A percentile compares a stretch with the other conserved stretches of the same genome.
Conservation (phyloP, 2,329 filamentous ascomycete genomes). For the Verticillium nubilum region DNA sequence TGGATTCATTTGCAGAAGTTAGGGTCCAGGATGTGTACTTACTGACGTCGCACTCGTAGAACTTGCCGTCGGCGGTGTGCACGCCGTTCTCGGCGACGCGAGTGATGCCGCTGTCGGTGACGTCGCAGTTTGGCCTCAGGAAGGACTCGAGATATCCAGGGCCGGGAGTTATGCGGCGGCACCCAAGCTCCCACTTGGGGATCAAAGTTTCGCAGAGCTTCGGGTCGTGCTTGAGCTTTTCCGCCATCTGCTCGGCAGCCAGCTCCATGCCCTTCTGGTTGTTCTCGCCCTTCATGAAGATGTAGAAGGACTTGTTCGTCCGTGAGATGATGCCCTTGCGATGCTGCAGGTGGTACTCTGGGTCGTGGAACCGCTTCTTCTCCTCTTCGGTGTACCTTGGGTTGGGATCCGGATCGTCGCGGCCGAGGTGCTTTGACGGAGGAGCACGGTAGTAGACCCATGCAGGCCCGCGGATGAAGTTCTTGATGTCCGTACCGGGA, state of each 20-base stretch:
- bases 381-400: constrained; percentile 28
- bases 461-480: constrained; percentile 25
- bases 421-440: constrained; percentile 16
- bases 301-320: constrained; percentile 29
- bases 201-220: constrained; percentile 27
- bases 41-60: constrained; percentile 12
- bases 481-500: constrained; percentile 21
- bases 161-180: constrained; percentile 14
- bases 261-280: constrained; percentile 35
- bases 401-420: constrained; percentile 17
- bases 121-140: too few relatives aligned
- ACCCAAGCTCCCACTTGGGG: constrained; percentile 15
- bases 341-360: constrained; percentile 44
- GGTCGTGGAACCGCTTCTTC: constrained; percentile 44
- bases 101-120: too few relatives aligned
- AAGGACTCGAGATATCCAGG: constrained; percentile 16
- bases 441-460: constrained; percentile 29
- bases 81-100: constrained; percentile 12
- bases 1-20: background rate
- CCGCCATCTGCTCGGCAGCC: constrained; percentile 33
- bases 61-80: constrained; percentile 9
- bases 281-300: constrained; percentile 20
- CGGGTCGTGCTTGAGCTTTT: constrained; percentile 30
- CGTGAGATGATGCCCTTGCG: constrained; percentile 27
- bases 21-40: background rate